Base-by-base conservation (phyloP, 176 grass and related monocot genomes). In the Oryza officinalis region DNA sequence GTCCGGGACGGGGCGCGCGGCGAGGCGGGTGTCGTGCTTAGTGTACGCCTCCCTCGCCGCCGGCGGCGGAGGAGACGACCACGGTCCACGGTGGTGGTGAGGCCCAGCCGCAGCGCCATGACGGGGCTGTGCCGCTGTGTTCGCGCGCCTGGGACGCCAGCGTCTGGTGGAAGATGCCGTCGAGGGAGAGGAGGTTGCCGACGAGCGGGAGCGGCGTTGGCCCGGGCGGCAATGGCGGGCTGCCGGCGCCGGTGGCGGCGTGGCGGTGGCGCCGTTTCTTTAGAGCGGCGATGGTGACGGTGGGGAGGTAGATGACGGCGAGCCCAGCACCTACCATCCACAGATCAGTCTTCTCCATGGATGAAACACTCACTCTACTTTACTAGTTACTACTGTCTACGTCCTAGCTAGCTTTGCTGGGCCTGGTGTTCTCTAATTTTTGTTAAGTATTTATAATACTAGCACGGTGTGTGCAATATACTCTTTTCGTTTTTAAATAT, bases 31-130 rank as follows among this genome's bases (percentile, higher is more conserved):
- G 49, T 90, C 87, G n/a, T 93, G 81, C 72, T 20, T 59, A 15
- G 76, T 50, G 13, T 88, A 35, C 5, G 89, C 85, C 59, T 91
- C 86, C 23, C 50, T 0, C 2, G 83, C 86, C 17, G 81, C 75
- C 9, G n/a, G 49, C 79, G 28, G 14, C 33, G 10, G 83, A 86
- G n/a, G 92, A 94, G 69, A 94, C 10, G n/a, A 94, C n/a, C n/a
- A n/a, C n/a, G n/a, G n/a, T n/a, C 41, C 9, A 94, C 70, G n/a
- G 85, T 28, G 3, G 67, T 86, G 41, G 32, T 71, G 10, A 80
- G 41, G 8, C 41, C 41, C 1, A 10, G 41, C 9, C 9, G 8
- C 41, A 43, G 41, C 41, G 8, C 9, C 71, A 93, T 85, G 14
- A 90, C 30, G 14, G 91, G 85, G 33, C 85, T 72, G 33, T 35